Evolutionary conservation across 139 green algal genomes (phyloP).

Genomic region (Monoraphidium neglectum): DNA sequence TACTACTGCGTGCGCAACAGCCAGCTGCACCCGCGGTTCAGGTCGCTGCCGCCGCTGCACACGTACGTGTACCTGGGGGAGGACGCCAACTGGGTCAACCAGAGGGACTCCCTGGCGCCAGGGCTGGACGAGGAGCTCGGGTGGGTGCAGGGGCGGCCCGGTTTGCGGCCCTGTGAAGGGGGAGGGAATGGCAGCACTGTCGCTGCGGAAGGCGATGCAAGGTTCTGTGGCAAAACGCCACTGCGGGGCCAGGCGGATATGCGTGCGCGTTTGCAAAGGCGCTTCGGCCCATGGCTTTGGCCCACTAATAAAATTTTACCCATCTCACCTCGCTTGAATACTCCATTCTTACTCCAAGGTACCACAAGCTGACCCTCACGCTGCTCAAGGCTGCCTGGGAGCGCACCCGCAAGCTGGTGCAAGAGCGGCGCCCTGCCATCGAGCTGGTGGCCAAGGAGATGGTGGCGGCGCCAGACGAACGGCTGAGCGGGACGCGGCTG

Average conservation of each 20-base stretch:
- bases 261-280: too few relatives aligned
- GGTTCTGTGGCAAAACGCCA: too few relatives aligned
- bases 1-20: slow-evolving; percentile 62
- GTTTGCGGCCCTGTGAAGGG: too few relatives aligned
- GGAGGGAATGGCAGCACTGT: too few relatives aligned
- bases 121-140: slow-evolving; percentile 55
- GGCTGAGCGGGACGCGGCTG: slow-evolving; percentile 37
- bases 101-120: slow-evolving; percentile 32
- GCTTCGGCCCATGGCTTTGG: too few relatives aligned
- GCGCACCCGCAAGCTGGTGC: slow-evolving; percentile 45
- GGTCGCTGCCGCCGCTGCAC: slow-evolving; percentile 45
- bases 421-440: slow-evolving; percentile 38
- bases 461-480: slow-evolving; percentile 46
- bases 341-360: slow-evolving; percentile 17
- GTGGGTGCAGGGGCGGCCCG: too few relatives aligned
- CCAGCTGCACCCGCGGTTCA: slow-evolving; percentile 40
- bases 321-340: too few relatives aligned
- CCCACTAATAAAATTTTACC: too few relatives aligned
- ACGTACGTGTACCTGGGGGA: slow-evolving; percentile 48
- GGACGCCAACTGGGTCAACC: slow-evolving; percentile 25
- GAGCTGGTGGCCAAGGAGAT: slow-evolving; percentile 44
- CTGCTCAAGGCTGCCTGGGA: slow-evolving; percentile 58
- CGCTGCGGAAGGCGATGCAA: too few relatives aligned
- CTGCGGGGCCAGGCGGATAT: too few relatives aligned
- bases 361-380: slow-evolving; percentile 57